Percentiles rank a stretch among this genome's conserved stretches.
phyloP scores from a whole-genome alignment of 192 early-diverging fungal species.

The Backusella circina region DNA sequence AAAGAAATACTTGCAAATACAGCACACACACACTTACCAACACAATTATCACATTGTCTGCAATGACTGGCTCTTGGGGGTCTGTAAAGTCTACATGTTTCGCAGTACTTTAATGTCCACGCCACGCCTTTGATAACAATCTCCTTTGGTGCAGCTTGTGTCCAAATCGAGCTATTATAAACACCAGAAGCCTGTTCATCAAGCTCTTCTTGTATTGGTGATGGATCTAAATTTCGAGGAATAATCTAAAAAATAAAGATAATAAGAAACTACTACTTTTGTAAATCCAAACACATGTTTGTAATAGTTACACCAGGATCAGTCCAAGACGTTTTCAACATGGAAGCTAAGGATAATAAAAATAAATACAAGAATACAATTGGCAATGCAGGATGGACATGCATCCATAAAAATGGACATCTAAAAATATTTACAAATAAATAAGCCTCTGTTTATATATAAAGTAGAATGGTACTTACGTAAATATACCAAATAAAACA shows the following conservation, averaged over 20 bases:
- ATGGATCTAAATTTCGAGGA: slow-evolving; percentile 67
- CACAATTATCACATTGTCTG: slow-evolving; percentile 86
- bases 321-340: slow-evolving; percentile 72
- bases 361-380: slow-evolving; percentile 70
- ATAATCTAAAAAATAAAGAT: slow-evolving; percentile 43
- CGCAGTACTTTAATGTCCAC: slow-evolving; percentile 83
- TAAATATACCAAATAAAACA: slow-evolving; percentile 53
- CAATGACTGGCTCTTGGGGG: slow-evolving; percentile 91
- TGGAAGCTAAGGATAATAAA: slow-evolving; percentile 56
- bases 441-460: neutral
- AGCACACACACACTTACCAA: slow-evolving; percentile 43
- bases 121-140: slow-evolving; percentile 58
- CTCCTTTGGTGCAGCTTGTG: slow-evolving; percentile 42
- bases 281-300: neutral
- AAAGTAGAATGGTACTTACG: slow-evolving; percentile 32
- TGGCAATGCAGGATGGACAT: slow-evolving; percentile 57
- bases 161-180: slow-evolving; percentile 1
- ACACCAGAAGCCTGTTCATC: neutral
- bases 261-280: neutral
- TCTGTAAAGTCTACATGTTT: slow-evolving; percentile 84
- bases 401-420: slow-evolving; percentile 61
- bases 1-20: neutral
- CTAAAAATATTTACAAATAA: slow-evolving; percentile 30
- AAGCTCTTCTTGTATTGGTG: slow-evolving; percentile 23
- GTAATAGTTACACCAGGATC: slow-evolving; percentile 58